Base-by-base conservation (phyloP, 371 early-diverging fungal species). In the Coemansia sp. region DNA sequence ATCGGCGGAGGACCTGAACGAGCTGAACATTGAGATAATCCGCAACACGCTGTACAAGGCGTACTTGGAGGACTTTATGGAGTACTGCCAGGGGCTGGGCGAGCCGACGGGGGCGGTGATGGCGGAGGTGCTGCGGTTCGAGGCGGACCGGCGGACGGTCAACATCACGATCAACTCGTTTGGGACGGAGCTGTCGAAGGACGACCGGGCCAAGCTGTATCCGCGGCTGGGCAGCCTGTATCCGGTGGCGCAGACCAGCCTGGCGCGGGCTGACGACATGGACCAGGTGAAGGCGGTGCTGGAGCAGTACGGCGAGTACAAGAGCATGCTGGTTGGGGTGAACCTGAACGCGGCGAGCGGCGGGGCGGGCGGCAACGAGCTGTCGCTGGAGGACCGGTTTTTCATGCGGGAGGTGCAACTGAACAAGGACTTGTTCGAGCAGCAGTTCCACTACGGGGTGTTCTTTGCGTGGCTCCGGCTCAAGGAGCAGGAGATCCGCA, bases 401-500 rank as follows among this genome's bases (percentile, higher is more conserved):
- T 98, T 97, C 80, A 94, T 91, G 61, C 85, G 88, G 55, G 97
- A 98, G 71, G 98, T 95, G 34, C 83, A 90, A 59, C 85, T 95
- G 65, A 95, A 96, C 88, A 90, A 91, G 77, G 83, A 86, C 52
- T 81, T 94, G n/a, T 98, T 96, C 80, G 85, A 90, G 69, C 94
- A 94, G 78, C 98, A 99, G 80, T 98, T 96, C 83, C 94, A 96
- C 76, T 97, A 85, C 77, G 95, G 93, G 47, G 85, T 94, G n/a
- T 99, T 97, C 66, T 99, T 95, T 80, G 83, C 95, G 14, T 99
- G 91, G 85, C 82, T 99, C 58, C 94, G 93, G 79, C 83, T 99
- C 58, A 98, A 97, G 86, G 99, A 99, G 77, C 98, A 99, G 76
- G 99, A 99, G 82, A 92, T 99, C 57, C 87, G 98, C 63, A 99